Evolutionary conservation across 2,329 filamentous ascomycete genomes (phyloP).

Genomic region (Fusarium nurragi): DNA sequence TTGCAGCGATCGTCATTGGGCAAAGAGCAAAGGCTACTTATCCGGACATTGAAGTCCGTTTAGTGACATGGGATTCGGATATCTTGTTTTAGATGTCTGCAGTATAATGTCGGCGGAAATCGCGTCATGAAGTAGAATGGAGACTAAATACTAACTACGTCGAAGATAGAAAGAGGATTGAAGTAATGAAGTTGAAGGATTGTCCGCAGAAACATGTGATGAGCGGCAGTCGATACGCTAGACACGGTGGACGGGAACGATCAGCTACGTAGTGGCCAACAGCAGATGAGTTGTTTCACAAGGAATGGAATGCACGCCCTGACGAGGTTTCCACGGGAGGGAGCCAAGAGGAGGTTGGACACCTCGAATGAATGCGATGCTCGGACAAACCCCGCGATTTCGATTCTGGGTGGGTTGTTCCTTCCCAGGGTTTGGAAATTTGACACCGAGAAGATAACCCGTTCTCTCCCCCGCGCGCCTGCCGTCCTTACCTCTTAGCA

Average conservation of each 20-base stretch:
- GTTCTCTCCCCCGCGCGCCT: conserved; percentile 22
- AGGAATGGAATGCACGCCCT: not conserved
- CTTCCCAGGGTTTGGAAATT: conserved; percentile 14
- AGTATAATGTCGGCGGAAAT: not conserved
- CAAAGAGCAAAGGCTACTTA: conserved; percentile 2
- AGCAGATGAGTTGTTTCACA: not conserved
- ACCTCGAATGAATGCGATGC: not conserved
- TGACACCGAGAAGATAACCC: conserved; percentile 26
- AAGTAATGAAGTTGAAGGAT: not conserved
- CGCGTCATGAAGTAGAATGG: not conserved
- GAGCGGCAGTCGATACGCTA: not conserved
- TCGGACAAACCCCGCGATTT: conserved; percentile 18
- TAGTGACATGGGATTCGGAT: conserved; percentile 16
- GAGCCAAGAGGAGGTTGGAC: not conserved
- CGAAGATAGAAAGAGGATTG: not conserved
- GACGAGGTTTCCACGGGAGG: not conserved
- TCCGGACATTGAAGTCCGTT: conserved; percentile 43
- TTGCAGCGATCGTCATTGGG: conserved; percentile 33
- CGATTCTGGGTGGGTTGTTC: conserved; percentile 16
- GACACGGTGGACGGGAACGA: not conserved
- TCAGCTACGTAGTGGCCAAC: not conserved
- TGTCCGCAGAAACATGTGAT: not conserved
- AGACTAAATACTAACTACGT: not conserved
- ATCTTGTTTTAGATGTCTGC: not conserved
- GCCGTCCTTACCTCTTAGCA: conserved; percentile 6